phyloP scores from a whole-genome alignment of 192 early-diverging fungal species.

The Allomyces arbusculus region DNA sequence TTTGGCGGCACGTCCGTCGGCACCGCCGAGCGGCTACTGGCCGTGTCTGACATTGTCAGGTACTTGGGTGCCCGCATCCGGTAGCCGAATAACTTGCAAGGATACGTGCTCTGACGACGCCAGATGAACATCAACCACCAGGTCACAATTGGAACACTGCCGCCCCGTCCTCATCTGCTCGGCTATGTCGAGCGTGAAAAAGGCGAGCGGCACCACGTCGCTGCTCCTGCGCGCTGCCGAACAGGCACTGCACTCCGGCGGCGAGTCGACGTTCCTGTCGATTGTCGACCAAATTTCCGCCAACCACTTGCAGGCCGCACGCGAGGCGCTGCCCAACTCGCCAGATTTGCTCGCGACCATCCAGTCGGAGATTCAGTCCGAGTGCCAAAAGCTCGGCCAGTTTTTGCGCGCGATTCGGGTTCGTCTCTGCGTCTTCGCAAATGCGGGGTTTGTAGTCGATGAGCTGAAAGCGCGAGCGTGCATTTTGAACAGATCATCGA shows the following conservation, averaged over 20 bases:
- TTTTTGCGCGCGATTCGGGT: slow-evolving; percentile 83
- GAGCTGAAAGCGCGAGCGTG: neutral
- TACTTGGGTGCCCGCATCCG: neutral
- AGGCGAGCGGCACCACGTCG: slow-evolving; percentile 2
- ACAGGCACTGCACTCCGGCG: neutral
- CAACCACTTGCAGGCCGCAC: slow-evolving; percentile 53
- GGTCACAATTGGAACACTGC: neutral
- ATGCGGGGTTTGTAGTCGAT: slow-evolving; percentile 2
- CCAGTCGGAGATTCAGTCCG: slow-evolving; percentile 43
- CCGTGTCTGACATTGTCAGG: neutral
- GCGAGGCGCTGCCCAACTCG: slow-evolving; percentile 13
- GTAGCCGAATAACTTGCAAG: too few species aligned
- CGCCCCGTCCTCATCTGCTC: slow-evolving; percentile 1
- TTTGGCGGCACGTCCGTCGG: slow-evolving; percentile 96
- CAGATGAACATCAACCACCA: too few species aligned
- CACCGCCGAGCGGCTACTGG: slow-evolving; percentile 8
- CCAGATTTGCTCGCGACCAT: slow-evolving; percentile 17
- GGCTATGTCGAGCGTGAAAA: slow-evolving; percentile 2
- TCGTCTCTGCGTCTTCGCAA: neutral
- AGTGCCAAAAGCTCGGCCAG: slow-evolving; percentile 52
- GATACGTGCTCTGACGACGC: too few species aligned
- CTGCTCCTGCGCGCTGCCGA: neutral
- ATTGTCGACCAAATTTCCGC: slow-evolving; percentile 66
- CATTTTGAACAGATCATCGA: slow-evolving; percentile 41
- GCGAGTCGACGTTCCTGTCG: slow-evolving; percentile 23